Percentiles rank a stretch among this genome's conserved stretches.
Evolutionary conservation across 139 green algal species (phyloP).

Genomic region (Chlamydomonas sphaeroides): DNA sequence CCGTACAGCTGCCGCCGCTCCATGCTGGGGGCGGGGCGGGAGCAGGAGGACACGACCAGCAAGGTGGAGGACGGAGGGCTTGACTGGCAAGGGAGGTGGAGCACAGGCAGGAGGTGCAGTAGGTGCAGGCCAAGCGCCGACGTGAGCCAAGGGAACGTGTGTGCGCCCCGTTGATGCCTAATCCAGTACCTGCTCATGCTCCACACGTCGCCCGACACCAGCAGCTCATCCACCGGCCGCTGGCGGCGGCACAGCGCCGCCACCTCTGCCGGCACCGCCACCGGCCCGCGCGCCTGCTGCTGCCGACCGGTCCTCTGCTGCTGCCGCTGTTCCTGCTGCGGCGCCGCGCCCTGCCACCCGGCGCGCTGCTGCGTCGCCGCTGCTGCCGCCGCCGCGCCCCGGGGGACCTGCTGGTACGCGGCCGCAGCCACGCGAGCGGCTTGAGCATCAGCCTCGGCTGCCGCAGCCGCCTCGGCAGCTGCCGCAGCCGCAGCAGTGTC

Average conservation of each 20-base stretch:
- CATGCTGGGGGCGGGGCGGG: constrained; percentile 3
- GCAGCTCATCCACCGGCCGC: constrained; percentile 46
- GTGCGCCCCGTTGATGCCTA: no score
- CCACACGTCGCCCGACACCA: constrained; percentile 37
- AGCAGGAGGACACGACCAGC: neutral
- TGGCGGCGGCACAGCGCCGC: neutral
- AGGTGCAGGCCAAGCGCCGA: no score
- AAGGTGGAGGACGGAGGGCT: no score
- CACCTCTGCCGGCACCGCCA: neutral
- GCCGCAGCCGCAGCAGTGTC: neutral
- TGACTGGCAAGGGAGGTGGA: no score
- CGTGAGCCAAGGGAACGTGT: no score
- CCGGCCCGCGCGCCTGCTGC: neutral
- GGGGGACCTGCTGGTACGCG: no score
- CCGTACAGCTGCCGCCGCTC: constrained; percentile 45
- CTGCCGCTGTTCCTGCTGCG: neutral
- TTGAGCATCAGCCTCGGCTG: neutral
- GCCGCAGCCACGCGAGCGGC: no score
- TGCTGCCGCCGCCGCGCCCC: no score
- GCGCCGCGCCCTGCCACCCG: no score
- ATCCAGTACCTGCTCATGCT: constrained; percentile 60
- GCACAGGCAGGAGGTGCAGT: no score
- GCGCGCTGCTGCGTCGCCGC: no score
- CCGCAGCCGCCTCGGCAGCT: neutral
- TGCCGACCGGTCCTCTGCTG: neutral